phyloP scores from a whole-genome alignment of 495 filamentous ascomycete genomes.

The Xylaria longipes region DNA sequence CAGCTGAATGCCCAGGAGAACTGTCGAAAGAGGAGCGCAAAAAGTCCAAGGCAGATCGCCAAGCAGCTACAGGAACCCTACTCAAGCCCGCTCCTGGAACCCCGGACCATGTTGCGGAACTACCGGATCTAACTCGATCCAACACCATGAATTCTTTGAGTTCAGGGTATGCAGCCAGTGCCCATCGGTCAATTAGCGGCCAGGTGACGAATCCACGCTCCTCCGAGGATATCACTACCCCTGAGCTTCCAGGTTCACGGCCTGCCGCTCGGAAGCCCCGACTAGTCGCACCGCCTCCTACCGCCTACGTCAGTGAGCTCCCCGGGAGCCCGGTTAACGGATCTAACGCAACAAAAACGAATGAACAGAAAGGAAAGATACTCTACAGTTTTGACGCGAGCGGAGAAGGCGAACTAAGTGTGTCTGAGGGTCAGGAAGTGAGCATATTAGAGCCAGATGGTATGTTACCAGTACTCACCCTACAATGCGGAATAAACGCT shows the following conservation, averaged over 20 bases:
- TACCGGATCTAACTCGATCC: conserved; percentile 70
- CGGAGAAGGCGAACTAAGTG: conserved; percentile 79
- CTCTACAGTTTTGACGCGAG: conserved; percentile 82
- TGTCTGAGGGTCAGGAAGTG: conserved; percentile 78
- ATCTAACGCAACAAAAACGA: conserved; percentile 35
- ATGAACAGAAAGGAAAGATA: conserved; percentile 82
- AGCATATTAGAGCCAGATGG: conserved; percentile 86
- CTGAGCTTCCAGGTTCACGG: conserved; percentile 44
- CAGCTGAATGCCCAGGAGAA: conserved; percentile 93
- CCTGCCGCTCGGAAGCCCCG: conserved; percentile 63
- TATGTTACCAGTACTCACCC: conserved; percentile 51
- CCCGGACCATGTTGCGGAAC: conserved; percentile 53
- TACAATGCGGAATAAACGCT: conserved; percentile 20
- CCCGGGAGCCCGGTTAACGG: conserved; percentile 55
- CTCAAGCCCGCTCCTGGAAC: conserved; percentile 47
- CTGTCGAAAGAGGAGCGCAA: conserved; percentile 93
- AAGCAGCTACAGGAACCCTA: conserved; percentile 74
- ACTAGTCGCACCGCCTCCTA: conserved; percentile 84
- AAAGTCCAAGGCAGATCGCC: conserved; percentile 81
- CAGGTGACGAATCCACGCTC: conserved; percentile 50
- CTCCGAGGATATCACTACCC: conserved; percentile 52
- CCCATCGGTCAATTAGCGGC: conserved; percentile 73
- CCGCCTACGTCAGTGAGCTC: conserved; percentile 74
- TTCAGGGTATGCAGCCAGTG: conserved; percentile 85
- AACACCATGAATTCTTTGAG: conserved; percentile 94